Evolutionary conservation across 306 rosid species (phyloP).

Genomic region (Gastrolobium bilobum): DNA sequence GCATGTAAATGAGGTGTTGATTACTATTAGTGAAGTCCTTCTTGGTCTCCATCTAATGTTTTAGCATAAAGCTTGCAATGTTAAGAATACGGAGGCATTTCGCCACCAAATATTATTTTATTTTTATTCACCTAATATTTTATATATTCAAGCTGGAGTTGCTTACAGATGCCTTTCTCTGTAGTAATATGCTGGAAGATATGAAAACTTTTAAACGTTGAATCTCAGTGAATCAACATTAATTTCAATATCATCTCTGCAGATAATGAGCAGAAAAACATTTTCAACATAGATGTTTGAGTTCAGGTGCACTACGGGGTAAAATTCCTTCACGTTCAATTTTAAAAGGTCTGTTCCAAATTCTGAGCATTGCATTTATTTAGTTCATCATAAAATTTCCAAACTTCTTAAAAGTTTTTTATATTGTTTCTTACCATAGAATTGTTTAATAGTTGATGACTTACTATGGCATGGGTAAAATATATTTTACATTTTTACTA

Average conservation of each 20-base stretch:
- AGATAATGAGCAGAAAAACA: slow-evolving; percentile 24
- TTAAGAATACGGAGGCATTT: slow-evolving; percentile 11
- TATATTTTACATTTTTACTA: background rate
- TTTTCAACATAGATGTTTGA: background rate
- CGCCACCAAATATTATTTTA: slow-evolving; percentile 7
- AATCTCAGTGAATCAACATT: slow-evolving; percentile 25
- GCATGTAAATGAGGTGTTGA: slow-evolving; percentile 10
- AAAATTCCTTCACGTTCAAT: background rate
- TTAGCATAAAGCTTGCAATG: slow-evolving; percentile 27
- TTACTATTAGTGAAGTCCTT: slow-evolving; percentile 9
- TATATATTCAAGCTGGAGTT: slow-evolving; percentile 24
- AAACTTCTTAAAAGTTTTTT: background rate
- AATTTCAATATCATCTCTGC: background rate
- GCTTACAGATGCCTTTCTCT: slow-evolving; percentile 29
- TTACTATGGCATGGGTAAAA: background rate
- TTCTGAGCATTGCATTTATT: slow-evolving; percentile 22
- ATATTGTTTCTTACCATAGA: background rate
- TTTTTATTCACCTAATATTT: background rate
- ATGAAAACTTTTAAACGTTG: slow-evolving; percentile 2
- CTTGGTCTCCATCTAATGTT: slow-evolving; percentile 29
- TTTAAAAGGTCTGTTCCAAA: slow-evolving; percentile 28
- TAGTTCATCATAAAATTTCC: background rate
- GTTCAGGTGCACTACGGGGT: slow-evolving; percentile 36
- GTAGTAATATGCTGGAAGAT: slow-evolving; percentile 21
- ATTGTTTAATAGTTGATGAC: background rate